These are phyloP conservation scores for Clonostachys chloroleuca DNA, from an alignment of 2,329 filamentous ascomycete species.

Conservation along the genomic window DNA sequence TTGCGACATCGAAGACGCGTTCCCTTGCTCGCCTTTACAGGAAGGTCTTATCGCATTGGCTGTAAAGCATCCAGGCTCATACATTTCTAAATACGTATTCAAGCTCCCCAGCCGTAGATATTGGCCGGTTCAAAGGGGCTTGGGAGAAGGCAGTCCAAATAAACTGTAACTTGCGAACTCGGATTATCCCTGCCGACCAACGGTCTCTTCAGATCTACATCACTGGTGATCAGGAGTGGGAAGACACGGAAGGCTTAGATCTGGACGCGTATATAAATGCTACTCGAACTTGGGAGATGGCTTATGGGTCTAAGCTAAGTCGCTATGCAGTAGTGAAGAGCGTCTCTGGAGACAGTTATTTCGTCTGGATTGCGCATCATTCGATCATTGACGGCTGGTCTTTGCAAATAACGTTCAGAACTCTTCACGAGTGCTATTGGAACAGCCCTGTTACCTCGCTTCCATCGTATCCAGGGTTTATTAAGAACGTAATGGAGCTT, in stretches of 20 bases:
- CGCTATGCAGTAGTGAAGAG: not conserved
- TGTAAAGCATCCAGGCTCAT: not conserved
- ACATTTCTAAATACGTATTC: not conserved
- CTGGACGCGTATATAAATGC: not conserved
- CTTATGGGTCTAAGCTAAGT: not conserved
- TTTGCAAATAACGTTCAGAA: not conserved
- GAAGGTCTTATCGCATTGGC: slow-evolving; percentile 1
- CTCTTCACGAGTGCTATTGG: not conserved
- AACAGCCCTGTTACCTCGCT: not conserved
- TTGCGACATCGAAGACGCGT: not conserved
- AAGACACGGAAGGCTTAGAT: not conserved
- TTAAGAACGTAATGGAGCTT: slow-evolving; percentile 30
- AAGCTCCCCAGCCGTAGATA: not conserved
- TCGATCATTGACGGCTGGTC: slow-evolving; percentile 9
- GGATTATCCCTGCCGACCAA: not conserved
- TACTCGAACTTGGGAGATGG: not conserved
- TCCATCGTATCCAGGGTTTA: slow-evolving; percentile 29
- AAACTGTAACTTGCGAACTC: not conserved
- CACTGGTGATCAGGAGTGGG: not conserved
- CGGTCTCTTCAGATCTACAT: slow-evolving; percentile 2
- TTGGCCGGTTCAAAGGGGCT: not conserved
- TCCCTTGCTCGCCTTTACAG: slow-evolving; percentile 1
- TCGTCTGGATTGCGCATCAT: slow-evolving; percentile 10
- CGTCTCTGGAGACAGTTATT: not conserved
- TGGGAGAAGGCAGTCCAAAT: not conserved